Percentiles rank a stretch among this genome's conserved stretches.
phyloP scores from a whole-genome alignment of 805 yeast species.

The Yamadazyma tumulicola region DNA sequence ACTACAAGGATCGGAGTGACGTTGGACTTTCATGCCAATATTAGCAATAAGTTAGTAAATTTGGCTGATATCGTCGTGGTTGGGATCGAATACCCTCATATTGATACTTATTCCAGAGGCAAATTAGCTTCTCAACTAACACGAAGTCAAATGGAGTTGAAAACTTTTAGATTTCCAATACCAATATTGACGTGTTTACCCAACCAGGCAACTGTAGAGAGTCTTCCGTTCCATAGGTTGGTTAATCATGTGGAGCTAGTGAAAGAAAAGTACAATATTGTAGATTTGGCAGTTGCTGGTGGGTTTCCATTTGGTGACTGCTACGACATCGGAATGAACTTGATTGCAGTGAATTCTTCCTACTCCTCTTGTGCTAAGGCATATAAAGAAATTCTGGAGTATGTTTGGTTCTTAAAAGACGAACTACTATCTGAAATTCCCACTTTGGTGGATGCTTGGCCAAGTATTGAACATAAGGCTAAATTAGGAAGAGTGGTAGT shows the following conservation, averaged over 20 bases:
- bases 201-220: slow-evolving; percentile 3
- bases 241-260: slow-evolving; percentile 1
- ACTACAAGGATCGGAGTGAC: slow-evolving; percentile 1
- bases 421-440: slow-evolving; percentile 1
- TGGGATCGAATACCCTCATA: slow-evolving; percentile 4
- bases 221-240: slow-evolving; percentile 2
- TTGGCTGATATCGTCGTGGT: background rate
- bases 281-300: slow-evolving; percentile 1
- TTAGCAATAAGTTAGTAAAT: slow-evolving; percentile 2
- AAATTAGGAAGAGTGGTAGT: slow-evolving; percentile 2
- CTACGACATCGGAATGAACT: slow-evolving; percentile 5
- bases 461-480: background rate
- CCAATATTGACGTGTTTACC: slow-evolving; percentile 4
- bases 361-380: slow-evolving; percentile 1
- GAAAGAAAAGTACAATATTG: background rate
- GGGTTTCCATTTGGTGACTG: slow-evolving; percentile 6
- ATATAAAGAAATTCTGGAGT: slow-evolving; percentile 2
- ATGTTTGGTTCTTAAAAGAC: slow-evolving; percentile 2
- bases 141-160: background rate
- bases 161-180: slow-evolving; percentile 1
- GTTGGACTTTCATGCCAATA: slow-evolving; percentile 4
- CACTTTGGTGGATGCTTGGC: background rate
- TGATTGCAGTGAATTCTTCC: slow-evolving; percentile 2
- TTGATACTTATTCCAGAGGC: slow-evolving; percentile 2
- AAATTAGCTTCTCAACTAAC: background rate